These are phyloP conservation scores for Neopestalotiopsis clavispora DNA, from an alignment of 2,329 filamentous ascomycete species.

Conservation along the genomic window DNA sequence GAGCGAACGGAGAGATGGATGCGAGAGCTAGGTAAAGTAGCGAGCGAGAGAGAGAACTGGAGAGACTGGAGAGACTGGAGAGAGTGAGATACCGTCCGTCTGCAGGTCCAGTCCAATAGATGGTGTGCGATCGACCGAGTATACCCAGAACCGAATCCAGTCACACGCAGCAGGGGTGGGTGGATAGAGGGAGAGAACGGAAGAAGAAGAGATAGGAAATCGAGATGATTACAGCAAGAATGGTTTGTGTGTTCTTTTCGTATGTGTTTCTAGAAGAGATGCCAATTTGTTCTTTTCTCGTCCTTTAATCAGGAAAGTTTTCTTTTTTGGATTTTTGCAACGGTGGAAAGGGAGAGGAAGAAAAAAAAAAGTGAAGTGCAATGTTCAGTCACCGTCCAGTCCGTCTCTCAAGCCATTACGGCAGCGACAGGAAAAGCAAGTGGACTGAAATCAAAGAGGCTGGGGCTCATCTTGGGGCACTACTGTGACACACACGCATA, in stretches of 20 bases:
- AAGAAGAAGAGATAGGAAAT: not conserved
- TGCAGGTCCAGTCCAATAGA: not conserved
- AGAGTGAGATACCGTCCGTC: not conserved
- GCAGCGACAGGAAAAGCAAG: not conserved
- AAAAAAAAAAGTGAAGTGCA: not conserved
- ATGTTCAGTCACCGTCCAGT: not conserved
- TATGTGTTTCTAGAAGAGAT: no score
- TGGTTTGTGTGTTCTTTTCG: no score
- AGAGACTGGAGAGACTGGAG: not conserved
- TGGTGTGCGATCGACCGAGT: slow-evolving; percentile 1
- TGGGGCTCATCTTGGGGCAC: not conserved
- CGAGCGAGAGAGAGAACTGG: not conserved
- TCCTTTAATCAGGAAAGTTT: no score
- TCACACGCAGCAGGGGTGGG: not conserved
- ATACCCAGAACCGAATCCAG: not conserved
- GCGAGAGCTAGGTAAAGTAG: slow-evolving; percentile 1
- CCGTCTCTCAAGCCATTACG: not conserved
- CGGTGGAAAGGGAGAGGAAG: not conserved
- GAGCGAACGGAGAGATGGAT: not conserved
- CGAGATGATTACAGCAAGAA: no score
- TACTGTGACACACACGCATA: not conserved
- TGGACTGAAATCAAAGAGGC: not conserved
- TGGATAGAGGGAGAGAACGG: not conserved
- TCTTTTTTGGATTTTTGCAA: no score
- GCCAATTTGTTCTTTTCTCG: no score